Evolutionary conservation across 1,284 basidiomycete species (phyloP).

Genomic region (Macrocybe sp.): DNA sequence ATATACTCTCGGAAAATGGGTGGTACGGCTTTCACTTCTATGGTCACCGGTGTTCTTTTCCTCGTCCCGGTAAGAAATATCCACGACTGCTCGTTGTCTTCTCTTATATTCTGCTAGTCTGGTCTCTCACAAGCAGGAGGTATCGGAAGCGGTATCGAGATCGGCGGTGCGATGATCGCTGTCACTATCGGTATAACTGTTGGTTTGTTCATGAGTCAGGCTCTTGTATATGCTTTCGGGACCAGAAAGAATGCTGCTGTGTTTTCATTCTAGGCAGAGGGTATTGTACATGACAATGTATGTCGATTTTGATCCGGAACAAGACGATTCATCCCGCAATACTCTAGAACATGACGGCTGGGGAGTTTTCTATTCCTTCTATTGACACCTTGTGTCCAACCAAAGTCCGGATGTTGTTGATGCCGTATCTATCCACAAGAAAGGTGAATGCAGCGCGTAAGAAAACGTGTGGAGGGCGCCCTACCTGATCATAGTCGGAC

Average conservation of each 20-base stretch:
- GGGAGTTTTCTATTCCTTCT: slow-evolving; percentile 83
- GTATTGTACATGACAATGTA: slow-evolving; percentile 7
- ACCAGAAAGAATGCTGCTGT: slow-evolving; percentile 77
- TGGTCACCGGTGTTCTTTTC: slow-evolving; percentile 85
- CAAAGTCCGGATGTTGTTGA: slow-evolving; percentile 95
- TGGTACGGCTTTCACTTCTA: slow-evolving; percentile 87
- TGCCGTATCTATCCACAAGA: slow-evolving; percentile 54
- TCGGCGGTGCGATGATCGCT: slow-evolving; percentile 80
- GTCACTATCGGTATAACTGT: slow-evolving; percentile 90
- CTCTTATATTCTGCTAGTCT: slow-evolving; percentile 43
- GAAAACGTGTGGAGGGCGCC: slow-evolving; percentile 19
- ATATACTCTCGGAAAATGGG: slow-evolving; percentile 80
- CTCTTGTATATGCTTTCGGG: slow-evolving; percentile 83
- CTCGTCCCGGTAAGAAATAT: slow-evolving; percentile 64
- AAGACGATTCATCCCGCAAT: slow-evolving; percentile 2
- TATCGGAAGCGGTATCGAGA: slow-evolving; percentile 68
- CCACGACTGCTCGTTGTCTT: slow-evolving; percentile 1
- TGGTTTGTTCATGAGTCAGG: slow-evolving; percentile 85
- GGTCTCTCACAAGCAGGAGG: slow-evolving; percentile 86
- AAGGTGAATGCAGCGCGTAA: slow-evolving; percentile 6
- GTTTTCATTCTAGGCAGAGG: slow-evolving; percentile 59
- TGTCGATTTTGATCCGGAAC: slow-evolving; percentile 2
- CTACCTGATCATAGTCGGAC: slow-evolving; percentile 99
- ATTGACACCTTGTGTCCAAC: slow-evolving; percentile 97
- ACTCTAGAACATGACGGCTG: slow-evolving; percentile 79